Evolutionary conservation across 1,139 yeast species (phyloP), one percentile per base, ranked within the genome.

Genomic region (Blastobotrys illinoisensis): DNA sequence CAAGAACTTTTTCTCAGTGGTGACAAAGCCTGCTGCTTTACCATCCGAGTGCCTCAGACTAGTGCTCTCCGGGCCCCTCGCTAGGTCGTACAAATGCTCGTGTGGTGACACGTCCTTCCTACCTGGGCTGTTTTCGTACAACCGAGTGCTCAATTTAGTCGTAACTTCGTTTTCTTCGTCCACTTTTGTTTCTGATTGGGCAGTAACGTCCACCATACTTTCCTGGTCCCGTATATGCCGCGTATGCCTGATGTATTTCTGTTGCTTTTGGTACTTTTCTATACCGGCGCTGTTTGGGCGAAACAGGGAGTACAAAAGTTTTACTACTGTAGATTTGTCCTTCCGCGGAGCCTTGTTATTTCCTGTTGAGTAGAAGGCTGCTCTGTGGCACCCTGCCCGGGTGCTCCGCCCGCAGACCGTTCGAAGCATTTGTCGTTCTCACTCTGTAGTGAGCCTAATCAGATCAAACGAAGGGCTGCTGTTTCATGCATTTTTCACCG

Each of bases 1-100:
- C 26, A 51, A 20, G 24, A 54, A 36, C 18, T 50, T 32, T 32
- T 32, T 14, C 40, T 32, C 40, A 3, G 40, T 32, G 13, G 16
- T 32, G 16, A n/a, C 40, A n/a, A n/a, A 32, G 7, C 13, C 40
- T 3, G 40, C 3, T 3, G 40, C 3, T 5, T 11, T 11, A 5
- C 16, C 40, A 3, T n/a, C 40, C 16, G 16, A 2, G 7, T 16
- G 40, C 16, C 40, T n/a, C 40, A 32, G 16, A n/a, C 16, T 13
- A 3, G 40, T 13, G 7, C 40, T n/a, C 5, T 32, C 40, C 16
- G 6, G 5, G 3, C 16, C 40, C 6, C 13, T 32, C 3, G 40
- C 40, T 3, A 32, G 40, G 3, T 32, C 40, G 16, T 32, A 32
- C 13, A 32, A 32, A 32, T 32, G 40, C 40, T 32, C 11, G 16